Evolutionary conservation across 257 asterid species (phyloP).

Genomic region (Petunia secreta): DNA sequence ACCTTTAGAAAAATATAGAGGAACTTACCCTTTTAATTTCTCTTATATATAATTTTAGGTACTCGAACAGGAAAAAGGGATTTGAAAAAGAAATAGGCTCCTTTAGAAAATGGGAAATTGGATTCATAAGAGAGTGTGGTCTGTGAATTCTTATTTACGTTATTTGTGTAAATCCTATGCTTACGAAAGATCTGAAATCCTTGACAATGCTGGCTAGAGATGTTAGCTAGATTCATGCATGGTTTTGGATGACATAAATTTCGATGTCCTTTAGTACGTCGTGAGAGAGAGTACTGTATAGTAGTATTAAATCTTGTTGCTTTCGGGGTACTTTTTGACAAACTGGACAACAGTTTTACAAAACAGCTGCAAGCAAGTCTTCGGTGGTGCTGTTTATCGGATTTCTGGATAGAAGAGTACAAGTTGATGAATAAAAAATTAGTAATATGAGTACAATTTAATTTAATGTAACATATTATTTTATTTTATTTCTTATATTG

Average conservation of each 20-base stretch:
- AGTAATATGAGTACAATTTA: too few species aligned
- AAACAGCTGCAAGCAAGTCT: slow-evolving; percentile 4
- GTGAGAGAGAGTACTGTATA: too few species aligned
- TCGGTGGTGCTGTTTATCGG: background rate
- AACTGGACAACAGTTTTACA: background rate
- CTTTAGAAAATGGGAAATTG: too few species aligned
- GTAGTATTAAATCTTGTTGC: too few species aligned
- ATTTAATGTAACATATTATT: too few species aligned
- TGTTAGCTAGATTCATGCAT: background rate
- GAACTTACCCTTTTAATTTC: background rate
- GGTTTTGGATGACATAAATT: background rate
- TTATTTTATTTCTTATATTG: too few species aligned
- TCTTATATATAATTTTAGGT: background rate
- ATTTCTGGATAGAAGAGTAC: too few species aligned
- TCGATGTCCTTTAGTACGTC: background rate
- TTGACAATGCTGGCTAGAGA: background rate
- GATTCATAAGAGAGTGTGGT: too few species aligned
- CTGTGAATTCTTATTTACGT: background rate
- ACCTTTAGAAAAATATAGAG: too few species aligned
- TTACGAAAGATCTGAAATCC: background rate
- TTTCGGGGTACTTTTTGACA: background rate
- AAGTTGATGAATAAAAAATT: too few species aligned
- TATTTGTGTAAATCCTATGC: background rate
- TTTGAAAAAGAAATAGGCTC: too few species aligned
- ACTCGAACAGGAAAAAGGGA: too few species aligned